These are phyloP conservation scores for Fusarium buharicum DNA, from an alignment of 2,329 filamentous ascomycete genomes.

Conservation along the genomic window DNA sequence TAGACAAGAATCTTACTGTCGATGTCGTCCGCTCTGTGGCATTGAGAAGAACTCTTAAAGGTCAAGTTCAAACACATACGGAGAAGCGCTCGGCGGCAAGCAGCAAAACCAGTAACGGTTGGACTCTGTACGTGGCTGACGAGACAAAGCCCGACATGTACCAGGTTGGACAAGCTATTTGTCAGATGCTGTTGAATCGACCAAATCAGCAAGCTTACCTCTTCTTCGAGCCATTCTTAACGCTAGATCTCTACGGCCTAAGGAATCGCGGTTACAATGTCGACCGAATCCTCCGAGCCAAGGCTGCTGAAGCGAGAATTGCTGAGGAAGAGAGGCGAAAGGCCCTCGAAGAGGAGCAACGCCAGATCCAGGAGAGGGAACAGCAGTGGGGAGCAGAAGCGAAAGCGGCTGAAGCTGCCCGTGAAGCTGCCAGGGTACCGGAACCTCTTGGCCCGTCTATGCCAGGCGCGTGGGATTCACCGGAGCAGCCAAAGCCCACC, in stretches of 20 bases:
- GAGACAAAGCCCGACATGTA: conserved; percentile 80
- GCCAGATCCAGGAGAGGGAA: conserved; percentile 68
- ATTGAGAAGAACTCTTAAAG: conserved; percentile 78
- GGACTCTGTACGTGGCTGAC: conserved; percentile 80
- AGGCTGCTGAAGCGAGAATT: conserved; percentile 86
- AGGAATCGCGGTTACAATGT: conserved; percentile 95
- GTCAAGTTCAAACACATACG: conserved; percentile 73
- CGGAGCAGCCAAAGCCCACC: conserved; percentile 58
- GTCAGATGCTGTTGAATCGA: conserved; percentile 79
- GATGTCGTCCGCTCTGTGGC: conserved; percentile 81
- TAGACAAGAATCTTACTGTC: conserved; percentile 85
- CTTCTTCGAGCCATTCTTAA: conserved; percentile 90
- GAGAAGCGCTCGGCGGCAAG: conserved; percentile 81
- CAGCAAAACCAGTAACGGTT: conserved; percentile 62
- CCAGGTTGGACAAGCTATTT: conserved; percentile 89
- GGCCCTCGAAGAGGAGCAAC: conserved; percentile 77
- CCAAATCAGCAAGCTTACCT: conserved; percentile 90
- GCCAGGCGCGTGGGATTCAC: conserved; percentile 81
- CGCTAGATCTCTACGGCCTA: conserved; percentile 82
- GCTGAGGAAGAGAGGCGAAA: conserved; percentile 84
- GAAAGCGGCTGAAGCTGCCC: conserved; percentile 53
- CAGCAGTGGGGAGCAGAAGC: conserved; percentile 54
- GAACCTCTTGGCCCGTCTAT: conserved; percentile 61
- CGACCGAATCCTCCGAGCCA: conserved; percentile 88
- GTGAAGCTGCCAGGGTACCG: conserved; percentile 55